Conservation (phyloP, 306 rosid genomes). For the Begonia fuchsioides region DNA sequence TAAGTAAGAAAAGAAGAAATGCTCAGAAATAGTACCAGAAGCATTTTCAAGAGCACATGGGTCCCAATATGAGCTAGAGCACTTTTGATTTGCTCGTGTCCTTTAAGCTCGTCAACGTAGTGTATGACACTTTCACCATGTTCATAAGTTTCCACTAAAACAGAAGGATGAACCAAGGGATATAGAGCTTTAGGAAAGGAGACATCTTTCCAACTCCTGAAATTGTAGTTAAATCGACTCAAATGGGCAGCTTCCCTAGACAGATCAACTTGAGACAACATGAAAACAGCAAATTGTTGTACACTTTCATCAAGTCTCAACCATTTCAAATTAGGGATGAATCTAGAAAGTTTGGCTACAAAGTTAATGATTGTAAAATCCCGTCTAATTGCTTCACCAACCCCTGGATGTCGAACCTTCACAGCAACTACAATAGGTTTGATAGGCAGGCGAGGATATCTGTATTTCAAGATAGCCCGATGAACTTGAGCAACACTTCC, state of each 20-base stretch:
- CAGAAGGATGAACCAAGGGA: constrained; percentile 97
- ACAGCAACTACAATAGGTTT: constrained; percentile 64
- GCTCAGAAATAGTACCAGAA: constrained; percentile 33
- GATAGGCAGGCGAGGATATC: constrained; percentile 44
- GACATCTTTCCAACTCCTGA: constrained; percentile 83
- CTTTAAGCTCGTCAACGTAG: constrained; percentile 53
- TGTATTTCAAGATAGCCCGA: constrained; percentile 55
- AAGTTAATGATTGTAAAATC: constrained; percentile 47
- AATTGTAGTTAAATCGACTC: constrained; percentile 88
- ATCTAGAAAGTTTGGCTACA: constrained; percentile 31
- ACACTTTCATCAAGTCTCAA: constrained; percentile 65
- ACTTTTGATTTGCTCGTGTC: constrained; percentile 42
- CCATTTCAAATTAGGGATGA: constrained; percentile 49
- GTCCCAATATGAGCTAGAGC: constrained; percentile 72
- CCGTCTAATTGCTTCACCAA: constrained; percentile 62
- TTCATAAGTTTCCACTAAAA: constrained; percentile 91
- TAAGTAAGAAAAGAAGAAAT: not conserved
- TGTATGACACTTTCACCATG: constrained; percentile 54
- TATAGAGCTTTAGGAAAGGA: constrained; percentile 97
- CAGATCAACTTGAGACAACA: constrained; percentile 99
- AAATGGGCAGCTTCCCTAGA: constrained; percentile 98
- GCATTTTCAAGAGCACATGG: constrained; percentile 66
- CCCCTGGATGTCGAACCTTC: constrained; percentile 77
- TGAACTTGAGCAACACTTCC: constrained; percentile 88
- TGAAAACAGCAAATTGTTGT: constrained; percentile 86